phyloP scores from a whole-genome alignment of 257 asterid species.

The Echites panduratus region DNA sequence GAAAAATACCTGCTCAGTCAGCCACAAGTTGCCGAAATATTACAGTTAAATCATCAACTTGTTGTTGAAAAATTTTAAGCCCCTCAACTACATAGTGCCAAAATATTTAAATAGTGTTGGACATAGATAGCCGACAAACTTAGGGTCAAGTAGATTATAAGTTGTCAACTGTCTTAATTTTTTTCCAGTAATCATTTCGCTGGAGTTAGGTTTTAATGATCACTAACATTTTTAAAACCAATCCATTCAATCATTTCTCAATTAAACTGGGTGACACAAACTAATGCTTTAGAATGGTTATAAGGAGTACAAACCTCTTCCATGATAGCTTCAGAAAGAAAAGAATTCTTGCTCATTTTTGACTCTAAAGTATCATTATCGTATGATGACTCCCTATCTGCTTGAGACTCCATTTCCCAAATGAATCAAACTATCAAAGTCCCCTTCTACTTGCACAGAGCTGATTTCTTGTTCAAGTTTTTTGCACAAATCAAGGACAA shows the following conservation, averaged over 20 bases:
- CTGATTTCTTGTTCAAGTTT: constrained; percentile 71
- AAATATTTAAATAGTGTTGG: no score
- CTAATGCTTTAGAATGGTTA: neutral
- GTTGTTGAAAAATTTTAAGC: no score
- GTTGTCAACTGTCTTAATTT: no score
- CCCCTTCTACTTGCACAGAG: constrained; percentile 94
- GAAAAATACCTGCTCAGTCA: no score
- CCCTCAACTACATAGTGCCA: no score
- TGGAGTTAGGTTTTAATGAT: neutral
- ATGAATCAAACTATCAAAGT: constrained; percentile 78
- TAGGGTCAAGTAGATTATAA: no score
- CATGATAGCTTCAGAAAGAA: constrained; percentile 95
- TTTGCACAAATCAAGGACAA: constrained; percentile 78
- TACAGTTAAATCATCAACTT: no score
- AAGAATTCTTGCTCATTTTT: constrained; percentile 85
- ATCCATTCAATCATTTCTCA: neutral
- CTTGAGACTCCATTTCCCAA: constrained; percentile 93
- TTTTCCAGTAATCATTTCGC: neutral
- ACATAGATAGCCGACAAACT: no score
- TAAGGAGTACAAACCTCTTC: constrained; percentile 64
- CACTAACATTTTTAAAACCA: neutral
- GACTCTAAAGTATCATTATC: constrained; percentile 75
- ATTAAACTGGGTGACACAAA: neutral
- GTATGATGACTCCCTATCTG: constrained; percentile 90
- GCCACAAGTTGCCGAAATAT: no score